These are phyloP conservation scores for Citrus medica DNA, from an alignment of 345 rosid genomes.

Conservation along the genomic window DNA sequence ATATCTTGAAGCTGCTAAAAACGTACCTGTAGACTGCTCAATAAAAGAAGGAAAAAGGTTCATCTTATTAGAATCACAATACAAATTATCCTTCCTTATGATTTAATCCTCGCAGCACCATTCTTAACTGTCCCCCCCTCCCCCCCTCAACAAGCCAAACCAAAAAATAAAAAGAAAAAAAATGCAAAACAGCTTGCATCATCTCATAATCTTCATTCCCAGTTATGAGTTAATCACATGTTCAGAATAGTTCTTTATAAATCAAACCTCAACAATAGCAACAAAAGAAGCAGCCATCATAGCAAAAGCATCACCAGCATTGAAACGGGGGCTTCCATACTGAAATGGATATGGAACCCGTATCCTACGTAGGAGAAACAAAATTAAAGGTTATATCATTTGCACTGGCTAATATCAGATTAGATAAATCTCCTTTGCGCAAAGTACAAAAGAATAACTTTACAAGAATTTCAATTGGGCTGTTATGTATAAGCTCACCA, in stretches of 20 bases:
- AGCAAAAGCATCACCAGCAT: conserved; percentile 59
- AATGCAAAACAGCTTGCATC: background rate
- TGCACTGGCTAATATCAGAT: background rate
- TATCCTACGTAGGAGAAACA: conserved; percentile 46
- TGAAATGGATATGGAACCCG: conserved; percentile 81
- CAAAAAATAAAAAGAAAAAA: too few relatives aligned
- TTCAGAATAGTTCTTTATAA: background rate
- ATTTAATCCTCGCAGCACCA: background rate
- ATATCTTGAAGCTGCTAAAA: conserved; percentile 72
- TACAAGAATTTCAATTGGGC: background rate
- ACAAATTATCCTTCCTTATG: background rate
- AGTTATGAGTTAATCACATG: background rate
- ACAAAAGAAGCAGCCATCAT: conserved; percentile 78
- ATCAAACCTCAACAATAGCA: conserved; percentile 66
- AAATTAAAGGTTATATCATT: conserved; percentile 2
- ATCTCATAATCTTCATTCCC: background rate
- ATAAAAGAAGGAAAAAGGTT: background rate
- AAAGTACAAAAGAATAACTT: background rate
- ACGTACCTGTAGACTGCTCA: conserved; percentile 72
- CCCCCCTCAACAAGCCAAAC: background rate
- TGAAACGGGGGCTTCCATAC: conserved; percentile 74
- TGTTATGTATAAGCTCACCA: conserved; percentile 46
- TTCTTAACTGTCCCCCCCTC: background rate
- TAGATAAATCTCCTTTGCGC: background rate
- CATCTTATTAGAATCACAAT: background rate